Base-by-base conservation (phyloP, 805 yeast genomes). In the Candida pseudofarinosa region DNA sequence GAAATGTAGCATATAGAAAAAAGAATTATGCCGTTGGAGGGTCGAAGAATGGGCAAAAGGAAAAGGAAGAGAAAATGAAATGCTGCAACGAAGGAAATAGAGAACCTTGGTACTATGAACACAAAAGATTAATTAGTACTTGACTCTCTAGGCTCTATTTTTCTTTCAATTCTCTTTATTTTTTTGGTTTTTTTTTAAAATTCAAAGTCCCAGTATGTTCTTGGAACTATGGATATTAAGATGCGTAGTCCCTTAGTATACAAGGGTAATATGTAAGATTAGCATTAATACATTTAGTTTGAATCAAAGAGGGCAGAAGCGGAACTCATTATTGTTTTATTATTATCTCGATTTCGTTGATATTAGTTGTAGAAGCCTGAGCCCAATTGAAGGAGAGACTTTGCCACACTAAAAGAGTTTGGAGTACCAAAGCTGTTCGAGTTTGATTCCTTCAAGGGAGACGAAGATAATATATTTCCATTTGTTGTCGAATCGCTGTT, bases 371-470 rank as follows among this genome's bases (percentile, higher is more conserved):
- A 32, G 8, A 30, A 38, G 12, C 35, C 41, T 10, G 38, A 34
- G 26, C 76, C 74, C 50, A 70, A 63, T 54, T 67, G 74, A 44
- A 70, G 62, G 51, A 70, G 67, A 17, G 73, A 67, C 53, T 68
- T 69, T 32, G 76, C 76, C 42, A 70, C 73, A 39, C 67, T 61
- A 46, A 70, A 70, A 40, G 72, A 65, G 53, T 67, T 70, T 39
- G 76, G 76, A 16, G 76, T 70, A n/a, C 71, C 72, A 41, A 68
- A 66, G 37, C 57, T 55, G 43, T 47, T 62, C 45, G 19, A 26
- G 28, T 14, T 15, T 10, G 32, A 16, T 6, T 28, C 30, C 16
- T 20, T 37, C 32, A 65, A 49, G 4, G 74, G 74, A 35, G 72
- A 66, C 10, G 68, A 62, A 23, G 61, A 52, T 40, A 65, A 58